Evolutionary conservation across 306 rosid genomes (phyloP).

Genomic region (Castanea crenata): DNA sequence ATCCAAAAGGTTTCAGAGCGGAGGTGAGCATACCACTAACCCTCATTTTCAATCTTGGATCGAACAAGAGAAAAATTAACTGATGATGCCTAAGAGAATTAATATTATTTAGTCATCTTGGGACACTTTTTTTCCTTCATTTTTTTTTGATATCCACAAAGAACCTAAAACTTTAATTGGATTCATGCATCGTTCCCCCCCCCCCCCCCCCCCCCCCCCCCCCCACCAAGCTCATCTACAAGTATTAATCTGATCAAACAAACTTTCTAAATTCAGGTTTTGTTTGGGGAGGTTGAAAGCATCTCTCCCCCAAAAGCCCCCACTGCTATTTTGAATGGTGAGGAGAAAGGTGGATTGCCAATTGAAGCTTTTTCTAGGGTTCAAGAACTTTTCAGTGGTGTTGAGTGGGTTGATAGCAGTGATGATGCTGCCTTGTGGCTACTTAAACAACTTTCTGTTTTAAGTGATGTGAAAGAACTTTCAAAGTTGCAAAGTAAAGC

Average conservation of each 20-base stretch:
- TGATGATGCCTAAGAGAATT: not conserved
- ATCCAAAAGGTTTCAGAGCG: conserved; percentile 86
- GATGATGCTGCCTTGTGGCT: conserved; percentile 97
- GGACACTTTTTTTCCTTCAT: not conserved
- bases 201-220: not conserved
- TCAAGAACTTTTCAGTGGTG: conserved; percentile 90
- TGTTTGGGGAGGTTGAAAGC: conserved; percentile 93
- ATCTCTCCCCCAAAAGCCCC: conserved; percentile 78
- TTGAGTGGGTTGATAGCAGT: conserved; percentile 79
- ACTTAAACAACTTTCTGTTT: conserved; percentile 74
- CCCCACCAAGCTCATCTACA: not conserved
- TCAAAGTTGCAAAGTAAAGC: conserved; percentile 73
- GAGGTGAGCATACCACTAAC: conserved; percentile 57
- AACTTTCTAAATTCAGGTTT: conserved; percentile 55
- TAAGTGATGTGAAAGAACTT: conserved; percentile 74
- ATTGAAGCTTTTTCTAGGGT: conserved; percentile 97
- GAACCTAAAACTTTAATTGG: not conserved
- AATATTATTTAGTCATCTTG: not conserved
- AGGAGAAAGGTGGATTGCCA: conserved; percentile 95
- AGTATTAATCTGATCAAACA: conserved; percentile 26
- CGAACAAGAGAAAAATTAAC: not conserved
- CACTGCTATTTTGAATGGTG: conserved; percentile 74
- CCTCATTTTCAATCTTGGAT: conserved; percentile 13
- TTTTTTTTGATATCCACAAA: not conserved
- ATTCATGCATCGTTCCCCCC: not conserved